A percentile compares a stretch with the other conserved stretches of the same genome.
These are phyloP conservation scores for Fistulifera solaris DNA, from an alignment of 108 stramenopile species.

Conservation along the genomic window DNA sequence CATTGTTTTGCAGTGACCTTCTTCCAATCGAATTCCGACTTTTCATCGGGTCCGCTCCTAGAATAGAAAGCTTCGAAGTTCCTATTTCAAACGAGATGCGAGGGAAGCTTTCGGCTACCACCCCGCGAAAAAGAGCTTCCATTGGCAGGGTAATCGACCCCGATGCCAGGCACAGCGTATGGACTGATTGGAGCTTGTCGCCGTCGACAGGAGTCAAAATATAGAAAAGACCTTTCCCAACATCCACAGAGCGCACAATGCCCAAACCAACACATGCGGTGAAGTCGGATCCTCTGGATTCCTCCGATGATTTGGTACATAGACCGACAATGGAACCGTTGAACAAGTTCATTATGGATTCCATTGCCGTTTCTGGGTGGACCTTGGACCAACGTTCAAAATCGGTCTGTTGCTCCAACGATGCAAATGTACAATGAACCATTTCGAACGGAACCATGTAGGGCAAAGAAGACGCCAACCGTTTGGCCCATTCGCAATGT, in stretches of 20 bases:
- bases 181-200: slow-evolving; percentile 17
- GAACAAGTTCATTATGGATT: slow-evolving; percentile 34
- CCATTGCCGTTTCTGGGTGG: slow-evolving; percentile 4
- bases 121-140: slow-evolving; percentile 53
- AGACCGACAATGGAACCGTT: slow-evolving; percentile 69
- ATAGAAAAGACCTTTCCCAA: slow-evolving; percentile 34
- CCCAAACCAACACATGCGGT: slow-evolving; percentile 61
- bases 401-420: slow-evolving; percentile 14
- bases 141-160: slow-evolving; percentile 53
- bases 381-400: slow-evolving; percentile 4
- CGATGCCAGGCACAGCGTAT: slow-evolving; percentile 27
- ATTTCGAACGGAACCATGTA: slow-evolving; percentile 39
- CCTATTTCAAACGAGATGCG: slow-evolving; percentile 18
- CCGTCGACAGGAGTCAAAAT: slow-evolving; percentile 59
- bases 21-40: slow-evolving; percentile 58
- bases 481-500: slow-evolving; percentile 38
- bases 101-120: slow-evolving; percentile 64
- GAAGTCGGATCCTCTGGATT: slow-evolving; percentile 13
- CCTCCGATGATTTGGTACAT: slow-evolving; percentile 19
- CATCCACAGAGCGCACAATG: slow-evolving; percentile 72
- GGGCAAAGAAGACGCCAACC: slow-evolving; percentile 25
- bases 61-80: slow-evolving; percentile 6
- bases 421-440: slow-evolving; percentile 9
- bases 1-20: slow-evolving; percentile 4
- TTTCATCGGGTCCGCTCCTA: slow-evolving; percentile 60